A percentile compares a stretch with the other conserved stretches of the same genome.
Conservation (phyloP, 2,329 filamentous ascomycete species). For the Hortaea sp. region DNA sequence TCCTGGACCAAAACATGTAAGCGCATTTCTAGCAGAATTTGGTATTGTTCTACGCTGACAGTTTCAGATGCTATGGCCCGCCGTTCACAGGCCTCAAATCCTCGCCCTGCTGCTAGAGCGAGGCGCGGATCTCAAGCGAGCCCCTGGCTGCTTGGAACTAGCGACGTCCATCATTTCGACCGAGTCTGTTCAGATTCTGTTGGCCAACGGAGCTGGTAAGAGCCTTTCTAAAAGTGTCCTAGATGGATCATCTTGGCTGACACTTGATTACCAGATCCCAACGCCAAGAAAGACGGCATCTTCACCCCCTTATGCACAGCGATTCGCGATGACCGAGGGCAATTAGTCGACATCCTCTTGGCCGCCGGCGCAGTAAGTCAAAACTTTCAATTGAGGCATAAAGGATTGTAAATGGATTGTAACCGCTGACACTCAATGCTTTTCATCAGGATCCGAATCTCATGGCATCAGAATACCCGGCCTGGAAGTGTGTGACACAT, state of each 20-base stretch:
- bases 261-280: constrained; percentile 33
- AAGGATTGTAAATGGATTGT: too few species aligned
- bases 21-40: too few species aligned
- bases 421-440: too few species aligned
- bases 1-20: constrained; percentile 31
- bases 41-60: too few species aligned
- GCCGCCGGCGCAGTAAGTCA: constrained; percentile 15
- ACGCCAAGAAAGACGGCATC: constrained; percentile 53
- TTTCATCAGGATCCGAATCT: constrained; percentile 34
- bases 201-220: constrained; percentile 44
- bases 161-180: constrained; percentile 54
- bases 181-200: constrained; percentile 50
- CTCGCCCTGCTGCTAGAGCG: constrained; percentile 44
- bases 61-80: constrained; percentile 52
- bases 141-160: constrained; percentile 58
- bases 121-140: constrained; percentile 48
- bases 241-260: too few species aligned
- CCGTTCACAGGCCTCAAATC: constrained; percentile 49
- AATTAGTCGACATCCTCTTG: constrained; percentile 53
- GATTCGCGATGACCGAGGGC: constrained; percentile 54
- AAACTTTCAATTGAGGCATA: too few species aligned
- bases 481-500: constrained; percentile 60
- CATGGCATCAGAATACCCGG: constrained; percentile 53
- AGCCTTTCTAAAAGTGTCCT: too few species aligned
- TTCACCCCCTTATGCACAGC: constrained; percentile 60